phyloP scores from a whole-genome alignment of 345 rosid species.

The Eucalyptus coolabah region DNA sequence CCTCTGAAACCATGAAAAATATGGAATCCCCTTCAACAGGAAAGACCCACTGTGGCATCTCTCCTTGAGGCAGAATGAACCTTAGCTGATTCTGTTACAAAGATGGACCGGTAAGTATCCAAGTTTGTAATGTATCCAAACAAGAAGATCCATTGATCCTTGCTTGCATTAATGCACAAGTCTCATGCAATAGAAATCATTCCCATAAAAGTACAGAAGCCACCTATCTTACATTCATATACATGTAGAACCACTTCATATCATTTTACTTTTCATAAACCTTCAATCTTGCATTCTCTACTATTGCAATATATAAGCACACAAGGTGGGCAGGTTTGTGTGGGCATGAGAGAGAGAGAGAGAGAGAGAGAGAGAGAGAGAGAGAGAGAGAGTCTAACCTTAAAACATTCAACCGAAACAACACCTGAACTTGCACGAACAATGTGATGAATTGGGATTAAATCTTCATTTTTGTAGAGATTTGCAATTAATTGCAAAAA shows the following conservation, averaged over 20 bases:
- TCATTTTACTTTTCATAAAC: background rate
- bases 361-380: no score
- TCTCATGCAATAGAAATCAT: background rate
- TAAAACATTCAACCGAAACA: no score
- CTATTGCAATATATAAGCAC: background rate
- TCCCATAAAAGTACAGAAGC: background rate
- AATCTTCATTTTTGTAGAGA: no score
- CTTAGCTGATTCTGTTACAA: no score
- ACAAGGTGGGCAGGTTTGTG: background rate
- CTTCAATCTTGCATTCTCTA: background rate
- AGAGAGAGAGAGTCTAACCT: no score
- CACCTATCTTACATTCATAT: background rate
- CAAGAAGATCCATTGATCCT: background rate
- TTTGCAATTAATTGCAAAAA: no score
- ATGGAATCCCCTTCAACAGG: background rate
- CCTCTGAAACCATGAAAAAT: background rate
- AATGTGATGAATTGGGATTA: no score
- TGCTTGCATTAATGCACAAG: background rate
- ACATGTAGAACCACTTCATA: background rate
- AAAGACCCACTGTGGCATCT: background rate
- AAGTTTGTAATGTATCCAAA: background rate
- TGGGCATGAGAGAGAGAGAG: no score
- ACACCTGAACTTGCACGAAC: no score
- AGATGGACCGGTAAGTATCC: background rate
- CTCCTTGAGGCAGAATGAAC: background rate